phyloP scores from a whole-genome alignment of 352 stramenopile species.

The Pythium aquatile region DNA sequence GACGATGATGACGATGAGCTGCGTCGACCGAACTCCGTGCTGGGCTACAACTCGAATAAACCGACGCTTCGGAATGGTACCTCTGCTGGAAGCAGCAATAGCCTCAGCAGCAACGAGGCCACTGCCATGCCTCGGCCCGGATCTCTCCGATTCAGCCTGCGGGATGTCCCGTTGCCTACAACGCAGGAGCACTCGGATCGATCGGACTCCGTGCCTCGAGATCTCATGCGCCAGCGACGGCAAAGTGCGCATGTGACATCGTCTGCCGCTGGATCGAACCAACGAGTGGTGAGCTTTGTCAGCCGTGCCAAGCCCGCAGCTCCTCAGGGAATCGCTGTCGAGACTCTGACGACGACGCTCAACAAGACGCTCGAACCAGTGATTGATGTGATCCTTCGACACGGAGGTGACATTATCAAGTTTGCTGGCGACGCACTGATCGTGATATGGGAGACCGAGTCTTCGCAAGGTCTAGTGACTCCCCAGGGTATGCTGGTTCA shows the following conservation, averaged over 20 bases:
- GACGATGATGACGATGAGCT: conserved; percentile 4
- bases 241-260: conserved; percentile 24
- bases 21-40: conserved; percentile 4
- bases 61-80: not conserved
- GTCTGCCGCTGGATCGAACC: not conserved
- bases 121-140: not conserved
- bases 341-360: conserved; percentile 68
- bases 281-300: conserved; percentile 39
- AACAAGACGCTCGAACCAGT: conserved; percentile 81
- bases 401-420: conserved; percentile 82
- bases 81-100: not conserved
- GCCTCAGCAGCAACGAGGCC: not conserved
- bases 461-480: conserved; percentile 34
- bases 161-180: conserved; percentile 11
- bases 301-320: conserved; percentile 47
- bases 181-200: conserved; percentile 18
- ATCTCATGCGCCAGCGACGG: conserved; percentile 43
- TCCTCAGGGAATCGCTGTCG: conserved; percentile 60
- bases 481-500: conserved; percentile 50
- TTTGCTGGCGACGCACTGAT: conserved; percentile 81
- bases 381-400: conserved; percentile 72
- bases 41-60: not conserved
- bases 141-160: conserved; percentile 10
- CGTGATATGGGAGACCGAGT: conserved; percentile 78
- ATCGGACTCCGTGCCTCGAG: conserved; percentile 26